These are phyloP conservation scores for Ochetophila trinervis DNA, from an alignment of 306 rosid genomes.

Conservation along the genomic window DNA sequence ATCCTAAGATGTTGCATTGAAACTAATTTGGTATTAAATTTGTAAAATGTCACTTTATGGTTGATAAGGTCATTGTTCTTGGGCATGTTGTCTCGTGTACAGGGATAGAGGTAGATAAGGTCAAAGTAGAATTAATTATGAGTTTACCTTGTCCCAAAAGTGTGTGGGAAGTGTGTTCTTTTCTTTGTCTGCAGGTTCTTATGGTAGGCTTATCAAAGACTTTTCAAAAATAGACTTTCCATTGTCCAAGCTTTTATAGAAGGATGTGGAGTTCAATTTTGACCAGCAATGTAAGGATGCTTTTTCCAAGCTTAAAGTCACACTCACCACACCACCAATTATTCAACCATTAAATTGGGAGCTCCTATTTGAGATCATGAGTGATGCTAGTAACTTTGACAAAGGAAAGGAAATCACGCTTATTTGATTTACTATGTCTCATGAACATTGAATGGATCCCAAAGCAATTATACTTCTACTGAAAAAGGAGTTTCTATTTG, in stretches of 20 bases:
- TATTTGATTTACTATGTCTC: background rate
- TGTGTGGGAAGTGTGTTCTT: background rate
- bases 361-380: background rate
- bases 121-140: background rate
- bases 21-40: no score
- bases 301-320: no score
- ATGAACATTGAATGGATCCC: background rate
- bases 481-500: no score
- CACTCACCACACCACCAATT: background rate
- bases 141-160: background rate
- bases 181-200: background rate
- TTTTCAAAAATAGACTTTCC: background rate
- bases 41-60: constrained; percentile 1
- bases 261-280: no score
- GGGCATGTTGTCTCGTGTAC: no score
- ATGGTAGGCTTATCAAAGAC: background rate
- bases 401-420: background rate
- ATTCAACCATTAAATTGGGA: background rate
- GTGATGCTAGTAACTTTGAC: background rate
- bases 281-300: background rate
- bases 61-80: background rate
- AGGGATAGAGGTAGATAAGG: background rate
- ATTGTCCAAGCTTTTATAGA: no score
- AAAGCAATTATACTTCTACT: no score
- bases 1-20: no score